These are phyloP conservation scores for Nymphaea thermarum DNA, from an alignment of 164 flowering plant genomes.

Conservation along the genomic window DNA sequence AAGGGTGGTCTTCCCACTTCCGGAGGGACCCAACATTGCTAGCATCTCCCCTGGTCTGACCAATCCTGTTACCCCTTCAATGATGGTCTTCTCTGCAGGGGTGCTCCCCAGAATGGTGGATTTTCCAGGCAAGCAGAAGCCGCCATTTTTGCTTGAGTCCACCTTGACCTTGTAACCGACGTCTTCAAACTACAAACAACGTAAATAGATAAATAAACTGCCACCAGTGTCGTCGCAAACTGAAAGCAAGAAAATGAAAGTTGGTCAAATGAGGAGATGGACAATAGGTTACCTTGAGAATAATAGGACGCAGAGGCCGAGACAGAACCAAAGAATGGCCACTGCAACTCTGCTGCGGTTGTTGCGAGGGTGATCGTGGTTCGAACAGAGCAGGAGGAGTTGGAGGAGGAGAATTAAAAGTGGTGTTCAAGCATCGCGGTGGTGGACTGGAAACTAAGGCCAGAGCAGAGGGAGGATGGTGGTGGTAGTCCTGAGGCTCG, in stretches of 20 bases:
- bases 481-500: neutral
- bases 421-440: neutral
- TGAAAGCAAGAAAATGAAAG: neutral
- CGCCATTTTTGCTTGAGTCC: slow-evolving; percentile 5
- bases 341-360: neutral
- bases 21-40: slow-evolving; percentile 94
- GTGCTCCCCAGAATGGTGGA: slow-evolving; percentile 21
- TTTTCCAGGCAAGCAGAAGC: slow-evolving; percentile 7
- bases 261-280: too few relatives aligned
- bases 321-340: neutral
- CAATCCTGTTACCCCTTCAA: slow-evolving; percentile 56
- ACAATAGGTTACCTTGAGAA: neutral
- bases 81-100: slow-evolving; percentile 20
- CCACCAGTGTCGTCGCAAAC: neutral
- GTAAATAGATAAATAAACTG: neutral
- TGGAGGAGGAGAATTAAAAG: neutral
- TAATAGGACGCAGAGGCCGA: neutral
- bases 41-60: slow-evolving; percentile 77
- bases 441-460: neutral
- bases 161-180: slow-evolving; percentile 36
- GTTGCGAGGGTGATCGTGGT: neutral
- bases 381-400: too few relatives aligned
- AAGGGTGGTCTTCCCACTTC: slow-evolving; percentile 90
- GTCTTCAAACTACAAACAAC: slow-evolving; percentile 57
- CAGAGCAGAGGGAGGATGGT: neutral